phyloP scores from a whole-genome alignment of 352 stramenopile genomes.

The Thalassiosira ordinaria region DNA sequence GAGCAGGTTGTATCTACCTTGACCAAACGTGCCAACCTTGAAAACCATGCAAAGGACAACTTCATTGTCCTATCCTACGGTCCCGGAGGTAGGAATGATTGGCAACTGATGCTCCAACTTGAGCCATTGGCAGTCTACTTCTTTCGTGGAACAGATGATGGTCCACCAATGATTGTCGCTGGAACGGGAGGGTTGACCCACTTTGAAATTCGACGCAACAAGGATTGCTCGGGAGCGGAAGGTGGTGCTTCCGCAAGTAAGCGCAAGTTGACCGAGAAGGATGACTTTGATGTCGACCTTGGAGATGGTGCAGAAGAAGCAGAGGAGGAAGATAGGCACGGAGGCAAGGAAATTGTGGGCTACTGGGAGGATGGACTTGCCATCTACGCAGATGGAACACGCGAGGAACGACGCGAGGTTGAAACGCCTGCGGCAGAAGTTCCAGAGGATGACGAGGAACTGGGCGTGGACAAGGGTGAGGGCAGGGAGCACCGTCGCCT shows the following conservation, averaged over 20 bases:
- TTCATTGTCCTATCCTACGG: conserved; percentile 79
- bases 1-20: conserved; percentile 32
- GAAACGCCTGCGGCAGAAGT: conserved; percentile 54
- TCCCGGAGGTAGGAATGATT: conserved; percentile 31
- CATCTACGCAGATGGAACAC: conserved; percentile 94
- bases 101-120: conserved; percentile 71
- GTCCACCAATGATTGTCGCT: conserved; percentile 68
- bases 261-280: conserved; percentile 48
- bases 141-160: conserved; percentile 60
- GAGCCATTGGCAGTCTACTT: conserved; percentile 73
- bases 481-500: conserved; percentile 43
- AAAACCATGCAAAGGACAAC: conserved; percentile 43
- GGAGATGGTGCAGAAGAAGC: conserved; percentile 37
- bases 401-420: conserved; percentile 72
- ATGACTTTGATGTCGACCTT: conserved; percentile 49
- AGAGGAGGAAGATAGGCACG: conserved; percentile 84
- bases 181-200: conserved; percentile 71
- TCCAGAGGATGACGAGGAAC: conserved; percentile 60
- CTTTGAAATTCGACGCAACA: conserved; percentile 77
- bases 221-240: conserved; percentile 32
- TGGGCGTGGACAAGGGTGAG: conserved; percentile 63
- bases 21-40: conserved; percentile 20
- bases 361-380: conserved; percentile 97
- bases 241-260: conserved; percentile 30
- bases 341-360: conserved; percentile 93